Base-by-base conservation (phyloP, 805 yeast species). In the Tetrapisispora fleetii region DNA sequence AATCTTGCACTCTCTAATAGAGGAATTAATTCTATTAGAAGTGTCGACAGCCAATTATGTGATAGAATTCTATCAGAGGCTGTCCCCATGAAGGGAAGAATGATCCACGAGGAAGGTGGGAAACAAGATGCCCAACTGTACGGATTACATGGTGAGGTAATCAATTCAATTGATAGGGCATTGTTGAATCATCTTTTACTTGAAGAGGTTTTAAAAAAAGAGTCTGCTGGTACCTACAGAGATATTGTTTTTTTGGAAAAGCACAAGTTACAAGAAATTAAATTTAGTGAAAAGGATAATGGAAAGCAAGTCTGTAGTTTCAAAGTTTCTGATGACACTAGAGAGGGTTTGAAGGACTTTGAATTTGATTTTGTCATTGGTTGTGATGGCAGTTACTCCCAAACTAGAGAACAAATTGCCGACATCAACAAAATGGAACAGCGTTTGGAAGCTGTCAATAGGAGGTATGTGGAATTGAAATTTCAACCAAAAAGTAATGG, bases 1-100 rank as follows among this genome's bases (percentile, higher is more conserved):
- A 90, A 90, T 59, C 70, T 90, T 53, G 96, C 96, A 0, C 83
- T 90, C n/a, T 81, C 91, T 43, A 81, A 80, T 47, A 74, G 97
- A 45, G 97, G 96, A 1, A 81, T 88, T 48, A 67, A 74, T 27
- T 84, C 96, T 0, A 65, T 90, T 59, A 67, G 72, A 49, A 74
- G 71, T 45, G 80, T 89, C 13, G 89, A 84, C 59, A 62, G 67
- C 0, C 73, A 68, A 14, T 71, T 88, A 71, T 79, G 83, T 13
- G 64, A 68, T 0, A 59, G 80, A 24, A 73, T 88, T 2, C 58
- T 84, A 52, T 66, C 70, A 32, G 76, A 77, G 39, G 76, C 85
- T 22, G 83, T 86, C 24, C 96, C 96, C 2, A 85, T 90, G 91
- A 68, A 76, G 39, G 96, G 95, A 1, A 72, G 97, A 40, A 88